Evolutionary conservation across 1,139 yeast genomes (phyloP), one percentile per base, ranked within the genome.

Genomic region (Barnettozyma hawaiiensis): DNA sequence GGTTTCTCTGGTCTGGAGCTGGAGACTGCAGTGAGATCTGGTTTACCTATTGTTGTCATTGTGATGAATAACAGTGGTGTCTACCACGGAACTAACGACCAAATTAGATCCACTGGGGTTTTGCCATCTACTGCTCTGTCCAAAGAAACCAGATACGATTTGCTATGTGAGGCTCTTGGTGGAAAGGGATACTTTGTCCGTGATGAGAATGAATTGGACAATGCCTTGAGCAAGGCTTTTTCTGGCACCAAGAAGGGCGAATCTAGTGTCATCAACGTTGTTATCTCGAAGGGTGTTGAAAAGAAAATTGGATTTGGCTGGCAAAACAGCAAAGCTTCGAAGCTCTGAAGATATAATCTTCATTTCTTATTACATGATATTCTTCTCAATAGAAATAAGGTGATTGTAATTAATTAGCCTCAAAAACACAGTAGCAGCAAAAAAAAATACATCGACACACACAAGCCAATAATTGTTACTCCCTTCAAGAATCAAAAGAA

Each of bases 51-150:
- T 49, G 60, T 79, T 10, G 63, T 80, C n/a, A 65, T 75, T 22
- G 76, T 80, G 19, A 77, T 80, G 81, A 80, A 80, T 61, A 80
- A 80, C 56, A 73, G 81, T 31, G 86, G 86, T 1, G 76, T 80
- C 1, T 80, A 80, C 55, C 82, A 78, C 48, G 86, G 86, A 1
- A 66, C 69, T 7, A 69, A 65, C 33, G 60, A 58, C 3, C 59
- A 62, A 10, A 49, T 50, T 3, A 46, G 49, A 2, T 55, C 54
- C 0, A 47, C 53, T 9, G 49, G 37, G 27, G 50, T 62, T 1
- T 55, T 73, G 23, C 82, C 82, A 0, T 66, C 84, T 0, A 80
- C 85, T 1, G 81, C 82, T 1, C 60, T 80, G 31, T 68, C 77
- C 28, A 64, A 68, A 39, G 67, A 75, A 20, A 76, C 82, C 4